Evolutionary conservation across 148 eudicot species (phyloP), one percentile per base, ranked within the genome.

Genomic region (Amaranthus cruentus): DNA sequence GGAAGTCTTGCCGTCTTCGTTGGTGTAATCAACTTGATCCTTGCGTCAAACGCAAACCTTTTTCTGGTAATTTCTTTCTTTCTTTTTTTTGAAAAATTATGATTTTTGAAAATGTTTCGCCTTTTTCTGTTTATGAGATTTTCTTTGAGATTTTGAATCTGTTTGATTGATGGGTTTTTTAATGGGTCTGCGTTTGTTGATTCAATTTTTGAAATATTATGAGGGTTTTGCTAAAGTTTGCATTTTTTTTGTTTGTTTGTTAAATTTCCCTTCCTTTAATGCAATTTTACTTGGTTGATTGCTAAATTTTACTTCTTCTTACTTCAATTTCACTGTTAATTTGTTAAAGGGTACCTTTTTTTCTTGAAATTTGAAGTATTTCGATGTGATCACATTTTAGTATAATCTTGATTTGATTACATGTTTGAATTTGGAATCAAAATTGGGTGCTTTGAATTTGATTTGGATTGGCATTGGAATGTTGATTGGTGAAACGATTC

Each of bases 1-100:
- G 89, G 28, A 89, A 89, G 62, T 85, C 89, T 12, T 89, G 93
- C 65, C 90, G 93, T 3, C 86, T 89, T 12, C 86, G 90, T 1
- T 89, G 93, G 93, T 89, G 90, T 72, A 89, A 89, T 76, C 93
- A 89, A 81, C 87, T 89, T 42, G 86, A 89, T 49, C 93, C 93
- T 61, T 28, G 67, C 54, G 80, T 89, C 13, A 84, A 84, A 62
- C 93, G 89, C 77, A 85, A 90, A 63, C 91, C 90, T 62, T 90
- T 91, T 70, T 80, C 97, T 56, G 90, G 97, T 91, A 84, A 75
- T 58, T 12, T 11, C 44, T 42, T 42, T 43, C 55, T 28, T 9
- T 9, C 6, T 51, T n/a, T 3, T 6, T 28, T 67, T 62, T 62
- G 49, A 7, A 6, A 28, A 5, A 9, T 47, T 66, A 2, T 66